phyloP scores from a whole-genome alignment of 371 early-diverging fungal species.

The Lichtheimia ornata region DNA sequence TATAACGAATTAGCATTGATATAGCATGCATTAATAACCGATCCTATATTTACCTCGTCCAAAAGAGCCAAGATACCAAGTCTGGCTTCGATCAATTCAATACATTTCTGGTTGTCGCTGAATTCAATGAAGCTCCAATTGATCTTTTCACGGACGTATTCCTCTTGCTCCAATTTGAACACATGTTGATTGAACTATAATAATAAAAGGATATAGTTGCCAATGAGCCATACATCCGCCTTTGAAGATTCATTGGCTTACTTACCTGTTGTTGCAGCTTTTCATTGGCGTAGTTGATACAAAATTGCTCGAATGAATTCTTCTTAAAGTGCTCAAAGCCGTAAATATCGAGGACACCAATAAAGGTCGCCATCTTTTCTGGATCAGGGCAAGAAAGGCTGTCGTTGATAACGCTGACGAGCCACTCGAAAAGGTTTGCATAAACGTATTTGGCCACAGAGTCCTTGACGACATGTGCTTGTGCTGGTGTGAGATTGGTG shows the following conservation, averaged over 20 bases:
- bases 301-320: conserved; percentile 99
- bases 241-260: background rate
- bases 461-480: conserved; percentile 84
- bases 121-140: conserved; percentile 94
- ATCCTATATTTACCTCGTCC: conserved; percentile 79
- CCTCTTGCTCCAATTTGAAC: conserved; percentile 93
- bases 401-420: conserved; percentile 81
- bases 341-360: conserved; percentile 96
- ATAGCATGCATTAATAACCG: background rate
- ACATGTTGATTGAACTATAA: conserved; percentile 63
- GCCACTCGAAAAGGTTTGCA: conserved; percentile 91
- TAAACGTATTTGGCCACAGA: conserved; percentile 95
- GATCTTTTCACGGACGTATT: conserved; percentile 92
- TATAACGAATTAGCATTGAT: background rate
- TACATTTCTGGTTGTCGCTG: conserved; percentile 98
- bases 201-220: background rate
- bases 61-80: conserved; percentile 93
- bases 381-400: conserved; percentile 66
- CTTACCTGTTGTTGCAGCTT: conserved; percentile 90
- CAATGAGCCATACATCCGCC: background rate
- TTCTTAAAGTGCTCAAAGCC: conserved; percentile 96
- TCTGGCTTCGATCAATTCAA: conserved; percentile 96
- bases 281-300: conserved; percentile 98
- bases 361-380: conserved; percentile 61
- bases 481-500: conserved; percentile 70